phyloP scores from a whole-genome alignment of 805 yeast genomes.

The Saccharomycopsis olivae region DNA sequence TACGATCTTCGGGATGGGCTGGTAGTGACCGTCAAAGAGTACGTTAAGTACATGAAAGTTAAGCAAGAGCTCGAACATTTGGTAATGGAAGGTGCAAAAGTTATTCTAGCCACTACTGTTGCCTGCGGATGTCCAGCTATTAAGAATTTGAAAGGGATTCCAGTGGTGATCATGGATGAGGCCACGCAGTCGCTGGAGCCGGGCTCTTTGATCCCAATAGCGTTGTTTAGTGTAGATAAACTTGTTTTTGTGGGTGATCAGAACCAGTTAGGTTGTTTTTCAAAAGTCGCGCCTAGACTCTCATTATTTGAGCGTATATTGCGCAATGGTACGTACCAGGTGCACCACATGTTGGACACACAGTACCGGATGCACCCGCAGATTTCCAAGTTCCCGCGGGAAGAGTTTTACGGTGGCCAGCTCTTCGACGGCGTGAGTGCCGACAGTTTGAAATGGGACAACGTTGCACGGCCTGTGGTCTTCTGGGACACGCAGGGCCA shows the following conservation, averaged over 20 bases:
- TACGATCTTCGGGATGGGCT: constrained; percentile 34
- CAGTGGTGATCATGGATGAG: constrained; percentile 71
- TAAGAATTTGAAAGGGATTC: constrained; percentile 42
- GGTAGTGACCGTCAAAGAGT: constrained; percentile 32
- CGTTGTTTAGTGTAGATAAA: constrained; percentile 55
- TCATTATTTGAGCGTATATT: constrained; percentile 62
- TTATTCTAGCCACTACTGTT: constrained; percentile 63
- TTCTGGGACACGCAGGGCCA: constrained; percentile 44
- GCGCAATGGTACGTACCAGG: constrained; percentile 46
- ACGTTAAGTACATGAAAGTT: constrained; percentile 37
- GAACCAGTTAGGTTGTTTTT: constrained; percentile 61
- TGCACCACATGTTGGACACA: constrained; percentile 59
- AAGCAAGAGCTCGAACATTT: no score
- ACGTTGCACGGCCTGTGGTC: constrained; percentile 43
- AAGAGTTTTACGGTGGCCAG: constrained; percentile 37
- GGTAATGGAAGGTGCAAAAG: constrained; percentile 37
- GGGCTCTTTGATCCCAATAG: constrained; percentile 56
- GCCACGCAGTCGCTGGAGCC: constrained; percentile 73
- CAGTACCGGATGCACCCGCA: constrained; percentile 62
- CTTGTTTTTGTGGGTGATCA: constrained; percentile 71
- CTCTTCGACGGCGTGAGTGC: constrained; percentile 50
- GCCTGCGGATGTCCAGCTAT: constrained; percentile 60
- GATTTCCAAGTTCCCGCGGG: constrained; percentile 49
- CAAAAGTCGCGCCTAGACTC: constrained; percentile 52
- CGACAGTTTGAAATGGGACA: constrained; percentile 35